A percentile compares a stretch with the other conserved stretches of the same genome.
Evolutionary conservation across 1,284 basidiomycete genomes (phyloP).

Genomic region (Sutorius eximius): DNA sequence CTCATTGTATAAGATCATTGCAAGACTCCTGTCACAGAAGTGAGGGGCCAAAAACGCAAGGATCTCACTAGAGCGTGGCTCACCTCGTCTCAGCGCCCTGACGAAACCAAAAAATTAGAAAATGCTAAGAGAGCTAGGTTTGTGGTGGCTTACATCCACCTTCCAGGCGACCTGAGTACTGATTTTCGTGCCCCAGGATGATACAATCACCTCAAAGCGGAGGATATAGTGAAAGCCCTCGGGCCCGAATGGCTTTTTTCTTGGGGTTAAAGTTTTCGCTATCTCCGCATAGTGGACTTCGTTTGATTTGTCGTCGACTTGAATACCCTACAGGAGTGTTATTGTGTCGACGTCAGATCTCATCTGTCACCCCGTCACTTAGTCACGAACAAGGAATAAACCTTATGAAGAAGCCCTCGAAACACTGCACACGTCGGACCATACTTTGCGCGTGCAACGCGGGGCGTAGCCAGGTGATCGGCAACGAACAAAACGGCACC

Average conservation of each 20-base stretch:
- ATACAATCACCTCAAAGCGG: slow-evolving; percentile 8
- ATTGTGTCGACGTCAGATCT: background rate
- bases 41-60: background rate
- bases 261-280: background rate
- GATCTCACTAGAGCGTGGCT: background rate
- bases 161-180: slow-evolving; percentile 49
- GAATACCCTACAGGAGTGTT: slow-evolving; percentile 7
- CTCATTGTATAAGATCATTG: slow-evolving; percentile 13
- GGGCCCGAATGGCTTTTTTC: background rate
- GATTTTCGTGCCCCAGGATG: slow-evolving; percentile 24
- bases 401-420: slow-evolving; percentile 9
- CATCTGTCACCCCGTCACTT: too few relatives aligned
- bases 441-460: slow-evolving; percentile 20
- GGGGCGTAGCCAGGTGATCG: slow-evolving; percentile 18
- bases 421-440: slow-evolving; percentile 2
- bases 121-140: slow-evolving; percentile 70
- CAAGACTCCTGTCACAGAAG: background rate
- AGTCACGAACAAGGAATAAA: background rate
- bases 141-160: slow-evolving; percentile 43
- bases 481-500: slow-evolving; percentile 15
- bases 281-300: slow-evolving; percentile 13
- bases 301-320: slow-evolving; percentile 6
- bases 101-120: slow-evolving; percentile 9
- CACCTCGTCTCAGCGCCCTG: slow-evolving; percentile 14
- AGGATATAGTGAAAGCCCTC: slow-evolving; percentile 5